Evolutionary conservation across 768 basidiomycete species (phyloP).

Genomic region (Amyloporia xantha): DNA sequence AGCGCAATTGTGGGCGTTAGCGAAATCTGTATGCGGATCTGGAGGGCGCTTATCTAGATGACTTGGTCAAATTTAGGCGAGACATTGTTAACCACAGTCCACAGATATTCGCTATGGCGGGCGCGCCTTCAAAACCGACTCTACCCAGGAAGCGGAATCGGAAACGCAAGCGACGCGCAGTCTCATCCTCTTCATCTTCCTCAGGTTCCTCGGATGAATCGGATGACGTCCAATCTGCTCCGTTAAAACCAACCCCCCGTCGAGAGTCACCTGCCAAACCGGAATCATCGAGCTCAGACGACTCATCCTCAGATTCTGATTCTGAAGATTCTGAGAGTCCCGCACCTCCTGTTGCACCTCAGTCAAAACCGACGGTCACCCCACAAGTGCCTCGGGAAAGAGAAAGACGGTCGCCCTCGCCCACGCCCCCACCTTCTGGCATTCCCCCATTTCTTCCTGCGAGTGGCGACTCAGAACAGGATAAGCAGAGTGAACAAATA

Average conservation of each 20-base stretch:
- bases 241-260: neutral
- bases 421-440: conserved; percentile 23
- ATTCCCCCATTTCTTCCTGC: conserved; percentile 56
- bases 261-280: conserved; percentile 5
- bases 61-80: no score
- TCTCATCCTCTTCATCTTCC: conserved; percentile 23
- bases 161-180: conserved; percentile 29
- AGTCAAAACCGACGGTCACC: neutral
- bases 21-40: no score
- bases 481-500: conserved; percentile 38
- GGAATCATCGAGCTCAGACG: conserved; percentile 7
- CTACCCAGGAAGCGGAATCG: conserved; percentile 24
- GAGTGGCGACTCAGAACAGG: conserved; percentile 21
- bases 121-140: conserved; percentile 14
- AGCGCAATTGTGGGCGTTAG: no score
- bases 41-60: no score
- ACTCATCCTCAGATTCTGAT: conserved; percentile 14
- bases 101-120: conserved; percentile 12
- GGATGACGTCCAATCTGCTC: conserved; percentile 14
- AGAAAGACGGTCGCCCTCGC: conserved; percentile 24
- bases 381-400: neutral
- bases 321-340: conserved; percentile 11
- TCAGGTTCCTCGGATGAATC: conserved; percentile 19
- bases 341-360: neutral
- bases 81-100: no score